Base-by-base conservation (phyloP, 2,329 filamentous ascomycete species). In the Pseudopyrenochaeta lycopersici region DNA sequence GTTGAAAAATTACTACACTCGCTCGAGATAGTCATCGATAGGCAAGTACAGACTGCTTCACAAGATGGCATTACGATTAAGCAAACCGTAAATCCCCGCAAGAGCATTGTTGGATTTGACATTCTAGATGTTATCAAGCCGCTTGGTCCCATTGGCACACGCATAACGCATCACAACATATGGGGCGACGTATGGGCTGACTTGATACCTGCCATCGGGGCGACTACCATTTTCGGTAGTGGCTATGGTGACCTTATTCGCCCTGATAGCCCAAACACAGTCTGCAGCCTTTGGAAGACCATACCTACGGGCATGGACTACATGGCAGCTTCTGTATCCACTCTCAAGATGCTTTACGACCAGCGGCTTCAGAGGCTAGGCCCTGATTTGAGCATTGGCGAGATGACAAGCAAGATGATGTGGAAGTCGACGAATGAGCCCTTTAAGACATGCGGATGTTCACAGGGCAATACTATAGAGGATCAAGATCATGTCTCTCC, bases 181-280 rank as follows among this genome's bases (percentile, higher is more conserved):
- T 40, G 23, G 17, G 23, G 48, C 15, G 40, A 51, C 31, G 48
- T 40, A 14, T 51, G 48, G 48, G 31, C 40, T 7, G 41, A 40
- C 12, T 18, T 51, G 17, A 12, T 51, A 12, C 33, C 48, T 14
- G 32, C 48, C n/a, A 39, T 51, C 14, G 33, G 32, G 2, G 40
- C 30, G 3, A 23, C 29, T 23, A 40, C 41, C 3, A 45, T 51
- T 7, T 51, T 51, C 23, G 48, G 48, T 3, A 32, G 46, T 15
- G 32, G 41, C 3, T 45, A 45, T 33, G 48, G 48, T 29, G 48
- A 51, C 12, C 42, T 45, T 4, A 46, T 51, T 21, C 48, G 41
- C 21, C 41, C 48, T 27, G 33, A 45, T 6, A 21, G 32, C 5
- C 21, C 15, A 4, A 30, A 32, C 11, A 12, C 14, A 15, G 27